These are phyloP conservation scores for Pochonia chlamydosporia DNA, from an alignment of 2,329 filamentous ascomycete genomes.

Conservation along the genomic window DNA sequence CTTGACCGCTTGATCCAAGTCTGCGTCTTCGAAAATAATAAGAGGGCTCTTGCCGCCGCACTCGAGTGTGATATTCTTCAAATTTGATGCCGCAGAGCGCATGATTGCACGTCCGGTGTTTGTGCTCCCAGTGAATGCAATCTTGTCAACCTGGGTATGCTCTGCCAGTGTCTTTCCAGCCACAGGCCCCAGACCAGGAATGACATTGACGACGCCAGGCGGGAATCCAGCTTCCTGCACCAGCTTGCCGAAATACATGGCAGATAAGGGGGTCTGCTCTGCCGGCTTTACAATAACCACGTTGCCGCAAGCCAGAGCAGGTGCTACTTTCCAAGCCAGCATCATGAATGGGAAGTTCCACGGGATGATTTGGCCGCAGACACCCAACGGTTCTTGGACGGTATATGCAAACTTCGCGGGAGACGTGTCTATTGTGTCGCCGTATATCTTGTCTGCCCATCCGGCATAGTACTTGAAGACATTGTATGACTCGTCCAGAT, in stretches of 20 bases:
- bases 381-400: conserved; percentile 68
- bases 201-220: conserved; percentile 69
- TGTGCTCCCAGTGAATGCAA: conserved; percentile 75
- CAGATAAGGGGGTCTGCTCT: conserved; percentile 61
- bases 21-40: conserved; percentile 59
- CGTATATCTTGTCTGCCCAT: conserved; percentile 73
- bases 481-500: conserved; percentile 43
- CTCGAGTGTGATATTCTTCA: conserved; percentile 63
- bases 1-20: conserved; percentile 63
- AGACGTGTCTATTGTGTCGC: conserved; percentile 67
- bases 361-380: conserved; percentile 71
- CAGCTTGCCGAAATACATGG: conserved; percentile 59
- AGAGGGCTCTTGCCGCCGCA: conserved; percentile 62
- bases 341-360: conserved; percentile 57
- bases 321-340: conserved; percentile 66
- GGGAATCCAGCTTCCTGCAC: conserved; percentile 71
- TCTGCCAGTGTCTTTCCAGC: conserved; percentile 63
- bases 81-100: conserved; percentile 55
- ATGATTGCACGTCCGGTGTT: conserved; percentile 68
- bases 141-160: conserved; percentile 66
- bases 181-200: conserved; percentile 64
- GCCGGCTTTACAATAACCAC: conserved; percentile 60
- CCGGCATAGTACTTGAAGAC: conserved; percentile 69
- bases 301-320: conserved; percentile 62
- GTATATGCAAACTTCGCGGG: conserved; percentile 69